Conservation (phyloP, 257 asterid genomes). For the Solanum phureja region DNA sequence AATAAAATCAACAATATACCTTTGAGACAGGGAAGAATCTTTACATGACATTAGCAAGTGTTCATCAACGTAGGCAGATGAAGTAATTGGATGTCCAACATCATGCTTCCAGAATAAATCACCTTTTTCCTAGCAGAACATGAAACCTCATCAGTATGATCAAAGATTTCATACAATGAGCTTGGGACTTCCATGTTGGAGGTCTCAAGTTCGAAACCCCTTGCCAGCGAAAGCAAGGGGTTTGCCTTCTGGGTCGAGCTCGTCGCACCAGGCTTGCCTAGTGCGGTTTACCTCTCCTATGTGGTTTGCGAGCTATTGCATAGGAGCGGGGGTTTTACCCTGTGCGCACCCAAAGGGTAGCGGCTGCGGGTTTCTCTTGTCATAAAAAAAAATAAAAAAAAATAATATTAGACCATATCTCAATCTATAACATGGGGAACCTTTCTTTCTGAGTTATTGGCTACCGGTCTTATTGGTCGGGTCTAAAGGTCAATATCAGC, state of each 20-base stretch:
- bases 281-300: too few relatives aligned
- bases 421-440: not conserved
- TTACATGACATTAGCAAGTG: constrained; percentile 27
- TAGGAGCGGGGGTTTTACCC: too few relatives aligned
- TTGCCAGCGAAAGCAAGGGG: too few relatives aligned
- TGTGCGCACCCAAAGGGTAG: too few relatives aligned
- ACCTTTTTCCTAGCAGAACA: constrained; percentile 49
- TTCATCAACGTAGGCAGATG: constrained; percentile 81
- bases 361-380: too few relatives aligned
- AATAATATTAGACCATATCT: not conserved
- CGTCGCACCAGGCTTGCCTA: too few relatives aligned
- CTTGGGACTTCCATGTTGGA: too few relatives aligned
- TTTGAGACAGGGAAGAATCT: constrained; percentile 22
- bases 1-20: constrained; percentile 20
- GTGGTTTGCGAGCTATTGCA: too few relatives aligned
- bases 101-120: constrained; percentile 55
- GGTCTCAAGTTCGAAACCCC: too few relatives aligned
- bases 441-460: not conserved
- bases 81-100: constrained; percentile 58
- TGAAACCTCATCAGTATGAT: not conserved
- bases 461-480: not conserved
- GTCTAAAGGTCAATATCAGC: not conserved
- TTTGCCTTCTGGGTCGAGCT: too few relatives aligned
- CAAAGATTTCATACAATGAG: not conserved
- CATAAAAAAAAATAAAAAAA: too few relatives aligned